These are phyloP conservation scores for Hypomontagnella monticulosa DNA, from an alignment of 495 filamentous ascomycete species.

Conservation along the genomic window DNA sequence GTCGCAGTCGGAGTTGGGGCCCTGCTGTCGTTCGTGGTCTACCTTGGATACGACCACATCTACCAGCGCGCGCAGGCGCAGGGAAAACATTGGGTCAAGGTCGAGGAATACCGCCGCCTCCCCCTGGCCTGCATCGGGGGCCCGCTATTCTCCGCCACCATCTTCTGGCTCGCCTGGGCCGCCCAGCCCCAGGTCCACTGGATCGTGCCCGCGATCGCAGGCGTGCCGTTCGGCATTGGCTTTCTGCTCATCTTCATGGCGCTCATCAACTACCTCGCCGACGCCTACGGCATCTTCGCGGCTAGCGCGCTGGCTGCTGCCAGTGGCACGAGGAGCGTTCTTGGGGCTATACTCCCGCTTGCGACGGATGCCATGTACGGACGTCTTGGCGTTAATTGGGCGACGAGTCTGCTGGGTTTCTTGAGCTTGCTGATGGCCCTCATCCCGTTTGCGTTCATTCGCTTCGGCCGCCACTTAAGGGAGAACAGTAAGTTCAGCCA, in stretches of 20 bases:
- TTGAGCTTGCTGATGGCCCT: background rate
- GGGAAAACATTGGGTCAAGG: slow-evolving; percentile 54
- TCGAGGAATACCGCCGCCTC: slow-evolving; percentile 68
- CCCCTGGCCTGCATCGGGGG: slow-evolving; percentile 71
- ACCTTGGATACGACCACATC: slow-evolving; percentile 56
- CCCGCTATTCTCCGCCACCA: slow-evolving; percentile 63
- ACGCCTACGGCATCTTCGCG: slow-evolving; percentile 74
- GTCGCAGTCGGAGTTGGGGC: slow-evolving; percentile 34
- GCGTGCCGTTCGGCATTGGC: slow-evolving; percentile 71
- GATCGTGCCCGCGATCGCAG: slow-evolving; percentile 67
- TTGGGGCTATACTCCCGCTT: slow-evolving; percentile 65
- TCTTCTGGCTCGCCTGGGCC: slow-evolving; percentile 78
- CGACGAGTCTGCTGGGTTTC: slow-evolving; percentile 3
- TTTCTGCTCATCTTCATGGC: slow-evolving; percentile 72
- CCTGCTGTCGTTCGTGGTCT: slow-evolving; percentile 53
- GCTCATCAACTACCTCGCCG: slow-evolving; percentile 74
- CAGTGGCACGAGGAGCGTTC: slow-evolving; percentile 62
- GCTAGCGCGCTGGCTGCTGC: slow-evolving; percentile 72
- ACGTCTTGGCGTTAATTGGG: slow-evolving; percentile 9
- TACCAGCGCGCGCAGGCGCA: too few species aligned
- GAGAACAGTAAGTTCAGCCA: slow-evolving; percentile 11
- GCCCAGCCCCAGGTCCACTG: slow-evolving; percentile 65
- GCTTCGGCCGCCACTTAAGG: slow-evolving; percentile 5
- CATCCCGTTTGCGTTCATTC: slow-evolving; percentile 17
- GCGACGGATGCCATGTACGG: slow-evolving; percentile 3